Evolutionary conservation across 805 yeast species (phyloP), one percentile per base, ranked within the genome.

Genomic region (Kregervanrija pseudodelftensis): DNA sequence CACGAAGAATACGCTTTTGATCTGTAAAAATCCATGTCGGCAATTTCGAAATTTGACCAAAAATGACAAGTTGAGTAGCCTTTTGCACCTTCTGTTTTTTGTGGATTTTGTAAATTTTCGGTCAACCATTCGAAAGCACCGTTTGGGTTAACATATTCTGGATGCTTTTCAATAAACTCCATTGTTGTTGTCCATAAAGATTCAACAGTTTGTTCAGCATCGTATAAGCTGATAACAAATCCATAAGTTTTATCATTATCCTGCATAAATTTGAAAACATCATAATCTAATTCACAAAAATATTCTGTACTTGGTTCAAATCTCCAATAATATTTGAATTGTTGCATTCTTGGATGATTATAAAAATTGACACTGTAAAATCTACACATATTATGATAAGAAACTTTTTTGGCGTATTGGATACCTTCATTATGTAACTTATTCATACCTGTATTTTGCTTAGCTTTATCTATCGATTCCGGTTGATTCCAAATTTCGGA

Each of bases 21-120:
- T 42, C 95, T 66, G 64, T 70, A 83, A 54, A 88, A 88, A 51
- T 88, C 91, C 84, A 88, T 74, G 55, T 85, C 81, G 11, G 81
- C 91, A 45, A 87, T 83, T 58, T 88, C 96, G 53, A 87, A 88
- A 61, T 87, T 88, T 17, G 90, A 78, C 95, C 95, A 88, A 64
- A 88, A 87, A 63, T 88, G 95, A 56, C 95, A 88, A 1, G 70
- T 65, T 1, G 80, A 75, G 56, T 75, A 77, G 4, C 74, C 72
- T 30, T 56, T 44, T 1, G 82, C 66, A 3, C 48, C 48, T 38
- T 53, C 36, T 4, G 64, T 61, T 48, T 72, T 72, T 13, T 65
- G 48, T 0, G 83, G 82, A 49, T 72, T 67, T 57, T 76, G 82
- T 50, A 68, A 60, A 50, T 72, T 64, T 42, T 77, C 79, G 4